These are phyloP conservation scores for Cyclotella cryptica DNA, from an alignment of 108 stramenopile species.

Conservation along the genomic window DNA sequence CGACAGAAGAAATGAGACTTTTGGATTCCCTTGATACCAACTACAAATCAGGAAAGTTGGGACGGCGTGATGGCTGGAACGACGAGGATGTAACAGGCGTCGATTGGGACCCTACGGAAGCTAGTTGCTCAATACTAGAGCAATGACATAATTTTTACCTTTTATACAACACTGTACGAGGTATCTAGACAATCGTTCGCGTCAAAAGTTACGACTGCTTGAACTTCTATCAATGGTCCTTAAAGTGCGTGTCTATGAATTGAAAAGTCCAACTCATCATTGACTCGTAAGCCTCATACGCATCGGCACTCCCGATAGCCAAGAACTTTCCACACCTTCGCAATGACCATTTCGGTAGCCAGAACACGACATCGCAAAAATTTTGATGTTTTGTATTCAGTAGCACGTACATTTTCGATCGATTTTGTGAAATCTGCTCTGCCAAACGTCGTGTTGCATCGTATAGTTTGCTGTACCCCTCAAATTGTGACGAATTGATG, in stretches of 20 bases:
- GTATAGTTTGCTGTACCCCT: constrained; percentile 46
- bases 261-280: constrained; percentile 41
- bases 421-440: constrained; percentile 13
- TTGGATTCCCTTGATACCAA: constrained; percentile 64
- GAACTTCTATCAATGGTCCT: not conserved
- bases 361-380: constrained; percentile 65
- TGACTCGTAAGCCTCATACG: constrained; percentile 21
- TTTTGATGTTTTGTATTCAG: constrained; percentile 61
- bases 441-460: constrained; percentile 46
- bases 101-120: constrained; percentile 78
- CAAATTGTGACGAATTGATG: constrained; percentile 57
- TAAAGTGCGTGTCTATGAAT: constrained; percentile 22
- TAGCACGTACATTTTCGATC: constrained; percentile 49
- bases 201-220: too few species aligned
- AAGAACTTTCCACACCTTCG: constrained; percentile 14
- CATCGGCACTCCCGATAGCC: constrained; percentile 30
- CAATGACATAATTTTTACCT: not conserved
- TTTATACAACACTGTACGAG: too few species aligned
- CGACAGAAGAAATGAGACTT: constrained; percentile 64
- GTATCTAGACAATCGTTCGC: too few species aligned
- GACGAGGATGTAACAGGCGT: constrained; percentile 67
- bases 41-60: constrained; percentile 68
- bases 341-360: constrained; percentile 41
- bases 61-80: constrained; percentile 81
- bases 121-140: constrained; percentile 9